phyloP scores from a whole-genome alignment of 345 rosid species.

The Citrus trifoliata region DNA sequence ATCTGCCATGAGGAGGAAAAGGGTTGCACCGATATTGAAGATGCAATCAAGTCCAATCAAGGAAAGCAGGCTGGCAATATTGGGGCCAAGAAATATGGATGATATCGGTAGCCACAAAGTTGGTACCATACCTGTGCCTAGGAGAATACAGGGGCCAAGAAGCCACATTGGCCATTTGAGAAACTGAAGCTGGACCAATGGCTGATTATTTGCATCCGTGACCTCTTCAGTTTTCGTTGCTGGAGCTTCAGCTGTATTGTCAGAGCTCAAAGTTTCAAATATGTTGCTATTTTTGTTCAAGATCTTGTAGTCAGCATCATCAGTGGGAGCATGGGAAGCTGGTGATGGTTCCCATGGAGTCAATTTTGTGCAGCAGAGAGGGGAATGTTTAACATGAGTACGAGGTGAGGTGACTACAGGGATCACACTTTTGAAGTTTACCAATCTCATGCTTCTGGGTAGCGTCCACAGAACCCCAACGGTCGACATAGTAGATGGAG shows the following conservation, averaged over 20 bases:
- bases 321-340: conserved; percentile 39
- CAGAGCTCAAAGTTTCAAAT: conserved; percentile 52
- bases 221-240: conserved; percentile 19
- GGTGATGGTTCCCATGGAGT: conserved; percentile 73
- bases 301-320: conserved; percentile 37
- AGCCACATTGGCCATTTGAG: conserved; percentile 92
- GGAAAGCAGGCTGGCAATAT: conserved; percentile 78
- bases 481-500: conserved; percentile 30
- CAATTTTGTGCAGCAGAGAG: conserved; percentile 45
- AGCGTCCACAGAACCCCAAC: conserved; percentile 18
- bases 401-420: conserved; percentile 13
- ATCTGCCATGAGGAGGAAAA: conserved; percentile 89
- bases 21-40: conserved; percentile 80
- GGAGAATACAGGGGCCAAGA: conserved; percentile 82
- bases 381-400: conserved; percentile 15
- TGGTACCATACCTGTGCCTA: conserved; percentile 81
- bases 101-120: conserved; percentile 89
- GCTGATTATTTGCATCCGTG: conserved; percentile 19
- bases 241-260: conserved; percentile 34
- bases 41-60: conserved; percentile 85
- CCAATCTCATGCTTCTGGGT: conserved; percentile 29
- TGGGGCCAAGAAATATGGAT: conserved; percentile 83
- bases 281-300: conserved; percentile 44
- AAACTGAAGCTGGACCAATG: conserved; percentile 37
- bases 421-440: conserved; percentile 18